Evolutionary conservation across 164 flowering plant species (phyloP), one percentile per base, ranked within the genome.

Genomic region (Amborella trichopoda): DNA sequence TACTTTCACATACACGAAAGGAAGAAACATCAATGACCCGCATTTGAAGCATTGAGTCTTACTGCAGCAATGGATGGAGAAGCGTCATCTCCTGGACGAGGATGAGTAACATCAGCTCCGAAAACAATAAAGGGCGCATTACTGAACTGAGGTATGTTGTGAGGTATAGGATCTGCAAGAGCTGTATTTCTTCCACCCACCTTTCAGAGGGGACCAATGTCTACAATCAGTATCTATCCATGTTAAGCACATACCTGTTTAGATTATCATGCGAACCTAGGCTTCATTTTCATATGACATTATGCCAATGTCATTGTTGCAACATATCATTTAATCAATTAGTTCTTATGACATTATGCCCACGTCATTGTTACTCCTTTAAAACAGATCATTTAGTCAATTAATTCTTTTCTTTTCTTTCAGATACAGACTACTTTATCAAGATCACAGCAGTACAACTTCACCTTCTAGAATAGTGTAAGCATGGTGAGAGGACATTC

Each of bases 71-170:
- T 78, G 3, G 84, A 78, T 4, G 81, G 77, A 23, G 66, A 59
- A 19, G 73, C 57, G 48, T 73, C 81, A 9, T 75, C 81, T 5
- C 84, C 81, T 0, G 81, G 73, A 3, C 32, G 46, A 1, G 81
- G 81, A 55, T 78, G 84, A 1, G 81, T 78, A 0, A 78, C 84
- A 68, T 73, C 78, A 23, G 84, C 78, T 36, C 84, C 81, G 67
- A 78, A 66, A 11, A 78, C 64, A 3, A 76, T 78, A 0, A 77
- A 75, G 0, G 75, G 72, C 0, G 0, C 20, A 59, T 71, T 77
- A 23, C 69, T 60, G 20, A 16, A 19, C 2, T 16, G 16, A 16
- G 41, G 41, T n/a, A 38, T 2, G 8, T 22, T 11, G 36, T 57
- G 49, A 0, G 23, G 16, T 2, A 73, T 8, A 2, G 74, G 78